Percentiles rank a stretch among this genome's conserved stretches.
Evolutionary conservation across 2,329 filamentous ascomycete species (phyloP).

Genomic region (Aureobasidium subglaciale): DNA sequence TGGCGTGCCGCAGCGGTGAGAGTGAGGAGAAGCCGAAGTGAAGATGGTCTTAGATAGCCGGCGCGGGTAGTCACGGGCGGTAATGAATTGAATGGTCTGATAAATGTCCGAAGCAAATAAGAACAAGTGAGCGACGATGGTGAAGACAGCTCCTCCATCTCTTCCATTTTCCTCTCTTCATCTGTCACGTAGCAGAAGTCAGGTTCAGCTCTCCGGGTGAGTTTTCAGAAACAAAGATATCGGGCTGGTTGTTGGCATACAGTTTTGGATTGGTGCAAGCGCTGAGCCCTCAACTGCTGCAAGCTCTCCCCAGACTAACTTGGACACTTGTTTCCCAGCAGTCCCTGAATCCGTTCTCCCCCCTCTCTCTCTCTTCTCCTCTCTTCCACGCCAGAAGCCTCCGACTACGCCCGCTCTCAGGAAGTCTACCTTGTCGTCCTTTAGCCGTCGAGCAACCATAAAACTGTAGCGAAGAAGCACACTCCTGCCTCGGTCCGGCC

Average conservation of each 20-base stretch:
- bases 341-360: conserved; percentile 20
- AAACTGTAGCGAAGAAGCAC: conserved; percentile 68
- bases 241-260: not conserved
- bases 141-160: not conserved
- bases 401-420: conserved; percentile 23
- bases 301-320: conserved; percentile 14
- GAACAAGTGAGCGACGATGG: not conserved
- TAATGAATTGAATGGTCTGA: not conserved
- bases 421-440: not conserved
- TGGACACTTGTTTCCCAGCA: not conserved
- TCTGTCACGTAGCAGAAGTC: not conserved
- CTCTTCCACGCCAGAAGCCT: conserved; percentile 18
- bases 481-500: conserved; percentile 97
- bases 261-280: not conserved
- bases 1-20: not conserved
- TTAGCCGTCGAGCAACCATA: conserved; percentile 2
- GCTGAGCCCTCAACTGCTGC: not conserved
- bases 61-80: not conserved
- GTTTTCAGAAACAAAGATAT: not conserved
- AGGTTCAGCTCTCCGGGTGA: not conserved
- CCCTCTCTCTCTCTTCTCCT: conserved; percentile 20
- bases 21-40: not conserved
- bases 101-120: conserved; percentile 3
- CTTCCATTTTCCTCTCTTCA: not conserved
- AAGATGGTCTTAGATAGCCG: not conserved